Base-by-base conservation (phyloP, 2,329 filamentous ascomycete species). In the Dothiorella sarmentorum region DNA sequence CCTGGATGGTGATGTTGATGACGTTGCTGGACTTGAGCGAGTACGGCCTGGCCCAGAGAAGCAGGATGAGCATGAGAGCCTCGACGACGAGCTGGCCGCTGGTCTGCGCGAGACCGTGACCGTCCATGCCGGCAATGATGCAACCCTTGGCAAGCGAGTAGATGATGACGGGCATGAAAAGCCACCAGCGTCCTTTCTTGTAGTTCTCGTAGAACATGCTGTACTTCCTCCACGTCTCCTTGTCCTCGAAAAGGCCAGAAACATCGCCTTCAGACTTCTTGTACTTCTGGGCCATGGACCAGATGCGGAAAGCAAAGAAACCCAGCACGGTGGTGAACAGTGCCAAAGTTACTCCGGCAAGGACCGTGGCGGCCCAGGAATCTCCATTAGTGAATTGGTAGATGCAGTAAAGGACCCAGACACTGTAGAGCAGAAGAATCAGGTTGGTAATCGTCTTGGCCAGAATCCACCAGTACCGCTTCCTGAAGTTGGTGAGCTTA, bases 191-290 rank as follows among this genome's bases (percentile, higher is more conserved):
- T 66, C 87, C 85, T 74, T 89, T 91, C 78, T 91, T 91, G 81
- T 96, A 97, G 66, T 87, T 88, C 68, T 97, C 94, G 78, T 99
- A 99, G 77, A 99, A 97, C 62, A 97, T 81, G 68, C 90, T 94
- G 81, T 99, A 99, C 78, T 94, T 96, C 72, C 90, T 82, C 92
- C 94, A 97, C 38, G 88, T 86, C 60, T 88, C 84, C 79, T 94
- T 95, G 76, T 97, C 83, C 61, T 97, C 89, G 73, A 91, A 97
- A 7, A 99, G 81, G 11, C 79, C 84, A 15, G 81, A 80, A 0
- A 82, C 75, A 69, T 92, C 88, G 59, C 93, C 93, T 64, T 96
- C 87, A 27, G 79, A 68, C 68, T 85, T 82, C 79, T 90, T 93
- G 64, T 90, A 87, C 67, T 85, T 83, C 63, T 81, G 83, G 6